Base-by-base conservation (phyloP, 768 basidiomycete species). In the Rhizopogon vinicolor region DNA sequence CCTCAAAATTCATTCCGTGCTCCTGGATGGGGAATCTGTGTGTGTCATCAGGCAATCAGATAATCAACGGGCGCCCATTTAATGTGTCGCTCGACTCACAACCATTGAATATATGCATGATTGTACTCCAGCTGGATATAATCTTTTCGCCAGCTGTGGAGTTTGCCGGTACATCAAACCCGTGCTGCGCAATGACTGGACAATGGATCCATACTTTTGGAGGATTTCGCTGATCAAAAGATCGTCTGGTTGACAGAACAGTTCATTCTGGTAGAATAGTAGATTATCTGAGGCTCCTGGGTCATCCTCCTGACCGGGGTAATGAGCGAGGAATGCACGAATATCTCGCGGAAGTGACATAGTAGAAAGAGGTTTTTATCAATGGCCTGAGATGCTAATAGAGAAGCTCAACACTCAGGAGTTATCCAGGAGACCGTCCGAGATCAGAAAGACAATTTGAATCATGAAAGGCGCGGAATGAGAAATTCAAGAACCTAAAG, bases 91-190 rank as follows among this genome's bases (percentile, higher is more conserved):
- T 19, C 35, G 42, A 72, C 87, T 63, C 70, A 89, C 84, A 91
- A 67, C 88, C 89, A 91, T 63, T 91, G 89, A 43, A 91, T 86
- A 65, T 80, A 90, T 1, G 82, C 84, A 62, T 91, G 89, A 55
- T 83, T 83, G 59, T 72, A 67, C 66, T 91, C 89, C 31, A 91
- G 73, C 57, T 74, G 79, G 31, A 69, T 63, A 60, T 85, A 86
- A 62, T 89, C 76, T 5, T 81, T 82, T 53, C 75, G 62, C 86
- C 87, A 91, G 61, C 88, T 89, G 52, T 22, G 55, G 33, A 49
- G 56, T 49, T 57, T n/a, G 51, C 33, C 37, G 52, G 44, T 52
- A 42, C 18, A 28, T 46, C 33, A 33, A 51, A 19, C 44, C 40
- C 49, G 39, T 31, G n/a, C 35, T 28, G 31, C 19, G 45, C 44